Evolutionary conservation across 2,329 filamentous ascomycete genomes (phyloP), one percentile per base, ranked within the genome.

Genomic region (Epicoccum sorghinum): DNA sequence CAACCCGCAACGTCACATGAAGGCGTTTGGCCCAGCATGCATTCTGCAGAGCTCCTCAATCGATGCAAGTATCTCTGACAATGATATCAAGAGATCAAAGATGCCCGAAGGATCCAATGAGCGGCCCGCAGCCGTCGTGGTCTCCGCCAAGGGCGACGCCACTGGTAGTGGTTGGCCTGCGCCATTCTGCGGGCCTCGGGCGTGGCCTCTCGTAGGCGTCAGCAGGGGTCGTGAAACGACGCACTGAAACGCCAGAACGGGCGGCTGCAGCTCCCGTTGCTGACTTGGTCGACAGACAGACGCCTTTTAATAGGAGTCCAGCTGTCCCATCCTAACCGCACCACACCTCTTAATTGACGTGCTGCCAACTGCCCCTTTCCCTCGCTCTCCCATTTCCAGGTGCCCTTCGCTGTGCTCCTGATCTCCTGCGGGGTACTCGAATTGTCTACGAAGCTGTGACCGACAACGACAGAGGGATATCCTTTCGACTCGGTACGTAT

Each of bases 171-270:
- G 38, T 55, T 59, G 52, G 41, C 52, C 18, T 49, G 45, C 44
- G 40, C 40, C 51, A 9, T 40, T 40, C 18, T 37, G 52, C 47
- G 52, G 52, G 67, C 67, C 61, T 62, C 54, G 60, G 64, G 62
- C 62, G 46, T 52, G 32, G 57, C 59, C 56, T 61, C 55, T 59
- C 54, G 55, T 60, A 56, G 60, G 69, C 68, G 66, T 68, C 64
- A 66, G 69, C 71, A 62, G 66, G 69, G 70, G 65, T 65, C 49
- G 54, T 72, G 70, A 72, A 74, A 73, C 69, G 62, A 64, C 44
- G 62, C 60, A 52, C 60, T 73, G 70, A 71, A 72, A 73, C 70
- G 55, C 60, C 61, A 58, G 51, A 62, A 60, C 70, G 62, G 68
- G 69, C 69, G 71, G 59, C 69, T 70, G 66, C 69, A 60, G 56